Evolutionary conservation across 306 rosid species (phyloP).

Genomic region (Dalbergia oliveri): DNA sequence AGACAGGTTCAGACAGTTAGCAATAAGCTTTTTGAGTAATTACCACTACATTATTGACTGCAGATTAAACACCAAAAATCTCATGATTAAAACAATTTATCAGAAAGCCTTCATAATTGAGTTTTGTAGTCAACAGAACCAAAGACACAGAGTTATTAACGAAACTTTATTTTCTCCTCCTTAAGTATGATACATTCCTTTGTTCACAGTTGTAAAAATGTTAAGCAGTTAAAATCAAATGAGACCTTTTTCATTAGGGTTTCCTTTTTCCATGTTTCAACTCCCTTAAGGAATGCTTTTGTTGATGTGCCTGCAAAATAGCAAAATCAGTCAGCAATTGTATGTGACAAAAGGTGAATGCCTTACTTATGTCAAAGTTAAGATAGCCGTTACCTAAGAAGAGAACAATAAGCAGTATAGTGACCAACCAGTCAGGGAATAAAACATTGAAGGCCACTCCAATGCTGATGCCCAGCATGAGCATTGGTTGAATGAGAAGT

Average conservation of each 20-base stretch:
- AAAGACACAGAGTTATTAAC: background rate
- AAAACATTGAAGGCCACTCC: conserved; percentile 88
- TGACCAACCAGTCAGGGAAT: conserved; percentile 95
- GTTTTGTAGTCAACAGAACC: background rate
- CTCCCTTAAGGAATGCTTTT: conserved; percentile 86
- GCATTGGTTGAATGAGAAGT: conserved; percentile 92
- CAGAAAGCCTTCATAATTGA: conserved; percentile 12
- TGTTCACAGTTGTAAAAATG: background rate
- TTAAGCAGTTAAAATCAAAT: background rate
- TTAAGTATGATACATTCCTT: background rate
- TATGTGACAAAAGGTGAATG: background rate
- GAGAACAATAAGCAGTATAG: conserved; percentile 83
- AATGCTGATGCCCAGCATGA: conserved; percentile 92
- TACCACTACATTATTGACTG: background rate
- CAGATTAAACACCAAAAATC: background rate
- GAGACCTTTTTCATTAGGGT: conserved; percentile 78
- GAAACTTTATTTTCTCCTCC: background rate
- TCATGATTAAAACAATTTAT: background rate
- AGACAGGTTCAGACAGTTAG: conserved; percentile 49
- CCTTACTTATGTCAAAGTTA: background rate
- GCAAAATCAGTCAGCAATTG: conserved; percentile 5
- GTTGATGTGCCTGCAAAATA: conserved; percentile 75
- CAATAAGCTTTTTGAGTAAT: background rate
- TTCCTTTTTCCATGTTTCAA: conserved; percentile 94
- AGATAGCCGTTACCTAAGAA: conserved; percentile 65